Conservation (phyloP, 352 stramenopile genomes). For the Phytophthora cactorum region DNA sequence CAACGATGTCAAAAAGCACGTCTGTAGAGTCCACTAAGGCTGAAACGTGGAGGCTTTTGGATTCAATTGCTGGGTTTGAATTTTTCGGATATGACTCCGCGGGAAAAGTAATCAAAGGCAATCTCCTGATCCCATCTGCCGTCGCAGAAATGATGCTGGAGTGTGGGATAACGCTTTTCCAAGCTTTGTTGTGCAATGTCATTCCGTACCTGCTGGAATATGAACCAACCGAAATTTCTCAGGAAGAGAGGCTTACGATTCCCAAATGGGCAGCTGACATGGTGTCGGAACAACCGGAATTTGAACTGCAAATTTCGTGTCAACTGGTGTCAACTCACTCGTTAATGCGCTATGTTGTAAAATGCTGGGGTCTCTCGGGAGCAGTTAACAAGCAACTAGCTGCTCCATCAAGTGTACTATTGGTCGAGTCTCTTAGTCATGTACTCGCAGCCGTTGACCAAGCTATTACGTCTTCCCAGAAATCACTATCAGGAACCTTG, state of each 20-base stretch:
- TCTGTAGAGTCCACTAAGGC: conserved; percentile 15
- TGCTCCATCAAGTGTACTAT: background rate
- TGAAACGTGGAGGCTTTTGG: conserved; percentile 29
- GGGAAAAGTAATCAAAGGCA: conserved; percentile 18
- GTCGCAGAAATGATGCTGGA: conserved; percentile 40
- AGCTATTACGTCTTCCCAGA: conserved; percentile 28
- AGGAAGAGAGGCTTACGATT: conserved; percentile 16
- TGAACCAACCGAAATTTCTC: conserved; percentile 4
- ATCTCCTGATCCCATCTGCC: conserved; percentile 30
- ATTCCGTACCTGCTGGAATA: conserved; percentile 39
- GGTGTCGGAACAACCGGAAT: conserved; percentile 7
- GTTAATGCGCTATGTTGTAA: conserved; percentile 42
- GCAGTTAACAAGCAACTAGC: conserved; percentile 6
- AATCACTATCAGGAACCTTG: conserved; percentile 28
- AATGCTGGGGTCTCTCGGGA: conserved; percentile 35
- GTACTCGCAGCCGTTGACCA: conserved; percentile 33
- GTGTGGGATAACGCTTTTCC: conserved; percentile 29
- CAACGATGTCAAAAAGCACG: conserved; percentile 6
- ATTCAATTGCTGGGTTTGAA: conserved; percentile 22
- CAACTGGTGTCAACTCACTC: conserved; percentile 21
- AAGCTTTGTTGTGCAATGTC: conserved; percentile 16
- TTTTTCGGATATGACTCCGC: background rate
- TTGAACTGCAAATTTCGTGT: conserved; percentile 12
- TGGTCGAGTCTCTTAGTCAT: conserved; percentile 37
- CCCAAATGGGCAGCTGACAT: conserved; percentile 17